Conservation (phyloP, 768 basidiomycete genomes). For the Suillus americanus region DNA sequence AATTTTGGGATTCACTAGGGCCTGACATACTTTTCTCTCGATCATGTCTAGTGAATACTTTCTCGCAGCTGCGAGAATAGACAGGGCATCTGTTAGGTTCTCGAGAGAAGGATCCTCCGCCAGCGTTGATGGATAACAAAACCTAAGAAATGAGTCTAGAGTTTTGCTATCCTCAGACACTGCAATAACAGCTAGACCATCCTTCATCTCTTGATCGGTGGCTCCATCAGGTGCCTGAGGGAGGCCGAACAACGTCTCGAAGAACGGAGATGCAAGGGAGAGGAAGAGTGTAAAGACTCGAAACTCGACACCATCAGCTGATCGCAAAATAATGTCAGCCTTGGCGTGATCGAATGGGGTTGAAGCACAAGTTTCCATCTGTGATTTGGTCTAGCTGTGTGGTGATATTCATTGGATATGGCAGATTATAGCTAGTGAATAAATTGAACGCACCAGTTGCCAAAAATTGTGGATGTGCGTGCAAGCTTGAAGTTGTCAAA, state of each 20-base stretch:
- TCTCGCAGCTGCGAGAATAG: conserved; percentile 19
- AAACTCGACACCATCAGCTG: conserved; percentile 24
- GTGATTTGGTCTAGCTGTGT: not conserved
- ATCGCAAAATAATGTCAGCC: conserved; percentile 14
- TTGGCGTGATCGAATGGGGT: conserved; percentile 7
- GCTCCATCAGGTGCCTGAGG: conserved; percentile 15
- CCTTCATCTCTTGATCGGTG: not conserved
- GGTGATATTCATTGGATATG: not conserved
- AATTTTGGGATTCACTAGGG: conserved; percentile 12
- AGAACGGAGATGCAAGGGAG: conserved; percentile 28
- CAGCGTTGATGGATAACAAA: conserved; percentile 24
- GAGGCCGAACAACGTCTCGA: conserved; percentile 27
- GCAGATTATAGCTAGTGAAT: not conserved
- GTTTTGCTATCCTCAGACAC: conserved; percentile 19
- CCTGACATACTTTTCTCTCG: conserved; percentile 14
- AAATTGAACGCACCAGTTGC: not conserved
- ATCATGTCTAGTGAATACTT: conserved; percentile 23
- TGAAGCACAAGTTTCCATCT: not conserved
- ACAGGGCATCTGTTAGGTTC: conserved; percentile 18
- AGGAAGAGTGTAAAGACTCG: conserved; percentile 25
- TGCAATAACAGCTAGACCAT: conserved; percentile 10
- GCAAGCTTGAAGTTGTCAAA: too few species aligned
- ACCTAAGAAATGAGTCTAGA: conserved; percentile 18
- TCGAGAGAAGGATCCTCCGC: conserved; percentile 19
- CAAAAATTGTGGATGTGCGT: too few species aligned